Base-by-base conservation (phyloP, 495 filamentous ascomycete genomes). In the Geopyxis carbonaria region DNA sequence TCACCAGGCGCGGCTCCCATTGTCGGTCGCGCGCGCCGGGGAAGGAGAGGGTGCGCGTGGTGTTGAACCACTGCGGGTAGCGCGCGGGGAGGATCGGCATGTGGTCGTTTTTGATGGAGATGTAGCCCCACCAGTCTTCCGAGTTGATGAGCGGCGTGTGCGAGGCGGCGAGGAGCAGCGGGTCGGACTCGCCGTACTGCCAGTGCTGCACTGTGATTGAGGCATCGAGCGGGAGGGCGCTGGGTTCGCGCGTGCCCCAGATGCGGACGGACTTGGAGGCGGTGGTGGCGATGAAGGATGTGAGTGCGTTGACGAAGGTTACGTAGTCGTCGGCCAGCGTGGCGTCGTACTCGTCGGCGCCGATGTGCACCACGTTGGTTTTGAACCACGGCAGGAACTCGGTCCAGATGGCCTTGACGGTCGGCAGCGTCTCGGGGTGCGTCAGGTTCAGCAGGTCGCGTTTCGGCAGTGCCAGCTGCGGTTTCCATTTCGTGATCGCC, bases 371-470 rank as follows among this genome's bases (percentile, higher is more conserved):
- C 29, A 69, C 65, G 44, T 67, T 72, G 0, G 60, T 64, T 18
- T 67, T 57, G 40, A 71, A 71, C 66, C 68, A 69, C 8, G 67
- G 66, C 1, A 72, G 51, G 29, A 70, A 71, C 19, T 71, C 68
- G 2, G 58, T 38, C 68, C 68, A 71, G 22, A 71, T 68, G 1
- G 55, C 57, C 46, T 70, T 66, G 13, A 72, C 53, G 0, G 66
- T 61, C 5, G 67, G 64, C 18, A 70, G 55, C 0, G 65, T 67
- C 11, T 71, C 68, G 0, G 67, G 68, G 39, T 72, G 65, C 0
- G 66, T 62, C 8, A 72, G 46, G 42, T 72, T 69, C 2, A 72
- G 57, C 31, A 72, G 47, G 35, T 71, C 68, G 14, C 53, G 61
- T 23, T 60, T 57, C n/a, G 57, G 43, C n/a, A 72, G 49, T 0